Conservation (phyloP, 345 rosid species). For the Hypericum androsaemum region DNA sequence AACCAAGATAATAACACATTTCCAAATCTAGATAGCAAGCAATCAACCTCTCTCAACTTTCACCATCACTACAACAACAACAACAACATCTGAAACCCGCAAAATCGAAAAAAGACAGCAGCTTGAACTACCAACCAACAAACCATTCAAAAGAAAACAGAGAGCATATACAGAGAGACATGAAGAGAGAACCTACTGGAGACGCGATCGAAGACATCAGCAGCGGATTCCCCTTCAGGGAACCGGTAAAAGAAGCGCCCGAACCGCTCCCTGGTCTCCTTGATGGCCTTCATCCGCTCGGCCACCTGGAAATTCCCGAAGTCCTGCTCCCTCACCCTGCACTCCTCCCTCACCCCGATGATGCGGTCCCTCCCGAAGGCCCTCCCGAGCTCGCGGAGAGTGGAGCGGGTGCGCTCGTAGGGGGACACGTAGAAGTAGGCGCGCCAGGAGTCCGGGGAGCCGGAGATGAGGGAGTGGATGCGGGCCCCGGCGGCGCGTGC, state of each 20-base stretch:
- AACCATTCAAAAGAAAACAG: neutral
- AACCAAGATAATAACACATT: too few relatives aligned
- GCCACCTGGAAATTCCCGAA: constrained; percentile 89
- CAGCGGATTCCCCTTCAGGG: constrained; percentile 99
- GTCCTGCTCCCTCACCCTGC: constrained; percentile 86
- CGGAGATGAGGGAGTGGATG: constrained; percentile 38
- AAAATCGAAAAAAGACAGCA: too few relatives aligned
- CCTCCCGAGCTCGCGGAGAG: constrained; percentile 85
- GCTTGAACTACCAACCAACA: neutral
- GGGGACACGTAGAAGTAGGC: constrained; percentile 93
- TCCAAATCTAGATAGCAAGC: too few relatives aligned
- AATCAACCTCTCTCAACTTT: too few relatives aligned
- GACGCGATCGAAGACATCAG: constrained; percentile 94
- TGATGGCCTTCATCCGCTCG: constrained; percentile 69
- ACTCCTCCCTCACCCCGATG: constrained; percentile 93
- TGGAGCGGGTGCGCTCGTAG: constrained; percentile 78
- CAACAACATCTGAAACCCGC: too few relatives aligned
- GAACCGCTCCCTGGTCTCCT: constrained; percentile 59
- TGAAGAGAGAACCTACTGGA: constrained; percentile 43
- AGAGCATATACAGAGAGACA: neutral
- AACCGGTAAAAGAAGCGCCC: constrained; percentile 86
- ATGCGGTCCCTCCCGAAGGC: constrained; percentile 60
- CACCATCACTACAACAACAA: too few relatives aligned
- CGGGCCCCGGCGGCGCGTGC: constrained; percentile 52
- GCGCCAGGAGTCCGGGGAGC: constrained; percentile 36